Evolutionary conservation across 2,329 filamentous ascomycete genomes (phyloP), one percentile per base, ranked within the genome.

Genomic region (Ilyonectria destructans): DNA sequence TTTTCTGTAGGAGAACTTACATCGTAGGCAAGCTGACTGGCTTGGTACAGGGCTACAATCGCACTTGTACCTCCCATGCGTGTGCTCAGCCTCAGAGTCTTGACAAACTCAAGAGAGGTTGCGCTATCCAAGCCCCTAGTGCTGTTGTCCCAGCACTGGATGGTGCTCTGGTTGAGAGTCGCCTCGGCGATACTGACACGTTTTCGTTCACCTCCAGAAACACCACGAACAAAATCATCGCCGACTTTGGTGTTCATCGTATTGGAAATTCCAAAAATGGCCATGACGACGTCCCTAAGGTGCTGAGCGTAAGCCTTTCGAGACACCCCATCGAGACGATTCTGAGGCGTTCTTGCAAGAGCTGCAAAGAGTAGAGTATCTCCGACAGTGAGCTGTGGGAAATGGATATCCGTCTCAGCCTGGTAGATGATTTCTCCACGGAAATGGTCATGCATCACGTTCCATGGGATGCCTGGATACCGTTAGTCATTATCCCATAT

Each of bases 121-220:
- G 69, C 70, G 21, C 71, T 75, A 35, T 77, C 75, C 8, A 77
- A 43, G 0, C 76, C 76, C 10, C 75, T 68, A 0, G 76, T 77
- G 29, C 73, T 76, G 46, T 77, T 77, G 6, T 77, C 76, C 76
- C 76, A 77, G 33, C 74, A 75, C 33, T 69, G 69, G 9, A 74
- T 78, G 2, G 85, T 85, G 1, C 85, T 84, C n/a, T 82, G 82
- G n/a, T 85, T 86, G 19, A 88, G 80, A 5, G 84, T 81, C 0
- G 91, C 93, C 79, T 95, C 92, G 1, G 92, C 91, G 71, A 95
- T 93, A 37, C 89, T 91, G 15, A 93, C 92, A 75, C 92, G 90
- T 79, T 94, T 94, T 29, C 92, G 84, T 80, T 95, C 93, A 61
- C 93, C 93, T 72, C 93, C 93, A 52, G 89, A 92, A 0, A 95